Base-by-base conservation (phyloP, 2,329 filamentous ascomycete genomes). In the Fusarium sp. region DNA sequence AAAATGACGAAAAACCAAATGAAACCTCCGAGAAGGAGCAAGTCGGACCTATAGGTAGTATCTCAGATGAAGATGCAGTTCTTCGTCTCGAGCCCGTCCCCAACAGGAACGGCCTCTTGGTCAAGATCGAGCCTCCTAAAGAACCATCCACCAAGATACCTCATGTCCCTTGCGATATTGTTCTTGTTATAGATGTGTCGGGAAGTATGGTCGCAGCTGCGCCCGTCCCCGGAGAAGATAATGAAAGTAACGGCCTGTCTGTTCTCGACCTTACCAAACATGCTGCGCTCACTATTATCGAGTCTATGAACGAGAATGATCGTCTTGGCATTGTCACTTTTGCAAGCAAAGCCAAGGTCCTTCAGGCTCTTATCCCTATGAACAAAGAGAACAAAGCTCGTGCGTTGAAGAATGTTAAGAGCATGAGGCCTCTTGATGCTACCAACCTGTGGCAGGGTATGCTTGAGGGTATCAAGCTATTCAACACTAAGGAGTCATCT, bases 371-470 rank as follows among this genome's bases (percentile, higher is more conserved):
- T 20, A 76, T 76, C 1, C 70, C 76, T 15, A 88, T 89, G 84
- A 83, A 77, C 0, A 36, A 74, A 0, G 55, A 53, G 4, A 83
- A 82, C 64, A 88, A 89, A 71, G 71, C 68, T n/a, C 49, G 63
- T 3, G 74, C 82, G 0, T 71, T 78, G n/a, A 61, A 71, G 4
- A 81, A 78, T 9, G 83, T 89, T 20, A 75, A 81, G 21, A 54
- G 42, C 1, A 80, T 89, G 73, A 21, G 36, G 1, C 73, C 80
- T 0, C 53, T 76, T 0, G 74, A 74, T 13, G 70, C 74, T 5
- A 89, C 87, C 1, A 88, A 89, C 63, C 75, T 90, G 2, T 90
- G 87, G 87, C 79, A 84, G 9, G 88, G 87, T 3, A 80, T 90
- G 25, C 70, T 77, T 2, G 74, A 81, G n/a, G 85, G 84, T 1